Evolutionary conservation across 2,329 filamentous ascomycete genomes (phyloP), one percentile per base, ranked within the genome.

Genomic region (Aspergillus carbonarius): DNA sequence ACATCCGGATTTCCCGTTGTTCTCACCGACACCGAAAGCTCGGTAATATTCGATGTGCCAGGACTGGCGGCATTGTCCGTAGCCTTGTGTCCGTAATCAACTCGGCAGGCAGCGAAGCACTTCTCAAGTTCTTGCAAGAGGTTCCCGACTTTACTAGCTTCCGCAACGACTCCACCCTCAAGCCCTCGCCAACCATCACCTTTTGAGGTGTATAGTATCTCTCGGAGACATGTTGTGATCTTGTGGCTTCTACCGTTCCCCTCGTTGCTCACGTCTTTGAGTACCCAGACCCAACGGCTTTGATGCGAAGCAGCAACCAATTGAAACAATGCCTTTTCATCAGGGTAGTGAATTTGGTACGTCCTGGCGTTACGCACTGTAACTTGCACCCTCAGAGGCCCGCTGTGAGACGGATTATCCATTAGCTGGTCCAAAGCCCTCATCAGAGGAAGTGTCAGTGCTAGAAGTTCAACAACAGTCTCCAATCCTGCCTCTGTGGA

Each of bases 171-270:
- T 15, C 76, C 76, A 58, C 70, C 72, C 10, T 72, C 74, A 13
- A 77, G 64, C 12, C 76, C 76, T 47, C 68, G 71, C 76, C 76
- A 78, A 5, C 75, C 75, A 51, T 74, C 63, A 35, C 74, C 74
- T 39, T 68, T 72, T 3, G 71, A 69, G 34, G 67, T 67, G 60
- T 75, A 77, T 40, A 78, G 58, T 20, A 65, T 70, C 47, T 74
- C 69, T 32, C 63, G 68, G 23, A 77, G 58, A 12, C 58, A 65
- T 20, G 50, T 57, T 53, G 64, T 63, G 15, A 71, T 48, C 35
- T 66, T 61, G n/a, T 60, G 60, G 18, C 63, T 62, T 35, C 60
- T 47, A 50, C 54, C 56, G 32, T 63, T 60, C 40, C 63, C 54
- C 25, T 48, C 35, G 49, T 60, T 66, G 27, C 60, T 62, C 10